phyloP scores from a whole-genome alignment of 2,329 filamentous ascomycete species.

The Bipolaris zeicola region DNA sequence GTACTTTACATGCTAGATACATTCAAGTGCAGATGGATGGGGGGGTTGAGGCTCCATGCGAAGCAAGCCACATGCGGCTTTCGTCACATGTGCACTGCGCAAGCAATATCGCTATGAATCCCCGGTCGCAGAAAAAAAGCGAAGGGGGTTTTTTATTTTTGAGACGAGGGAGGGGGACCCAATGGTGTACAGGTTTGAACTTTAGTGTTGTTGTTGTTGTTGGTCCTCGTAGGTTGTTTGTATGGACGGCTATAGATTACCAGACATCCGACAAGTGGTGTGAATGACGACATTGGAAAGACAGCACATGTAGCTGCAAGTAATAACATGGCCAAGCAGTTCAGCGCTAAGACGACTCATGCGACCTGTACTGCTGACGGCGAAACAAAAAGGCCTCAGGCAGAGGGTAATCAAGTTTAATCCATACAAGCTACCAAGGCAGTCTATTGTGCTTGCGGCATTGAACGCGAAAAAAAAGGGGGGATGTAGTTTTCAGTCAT shows the following conservation, averaged over 20 bases:
- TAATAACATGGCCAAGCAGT: neutral
- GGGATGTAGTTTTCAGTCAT: too few species aligned
- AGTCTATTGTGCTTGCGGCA: too few species aligned
- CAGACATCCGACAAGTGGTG: too few species aligned
- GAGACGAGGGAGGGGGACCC: neutral
- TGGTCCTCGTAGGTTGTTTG: neutral
- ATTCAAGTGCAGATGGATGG: neutral
- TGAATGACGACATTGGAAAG: neutral
- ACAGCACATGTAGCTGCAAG: neutral
- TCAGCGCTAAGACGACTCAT: neutral
- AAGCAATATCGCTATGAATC: neutral
- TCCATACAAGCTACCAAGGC: neutral
- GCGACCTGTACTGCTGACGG: neutral
- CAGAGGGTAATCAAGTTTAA: neutral
- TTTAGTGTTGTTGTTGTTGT: neutral
- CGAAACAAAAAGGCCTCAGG: neutral
- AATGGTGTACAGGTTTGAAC: neutral
- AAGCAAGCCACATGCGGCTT: constrained; percentile 2
- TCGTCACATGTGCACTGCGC: constrained; percentile 7
- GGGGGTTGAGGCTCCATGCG: constrained; percentile 1
- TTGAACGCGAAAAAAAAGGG: too few species aligned
- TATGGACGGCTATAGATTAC: neutral
- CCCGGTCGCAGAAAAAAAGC: neutral
- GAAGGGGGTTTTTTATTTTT: too few species aligned
- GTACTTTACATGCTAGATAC: neutral